Evolutionary conservation across 129 eudicot species (phyloP).

Genomic region (Dittrichia graveolens): DNA sequence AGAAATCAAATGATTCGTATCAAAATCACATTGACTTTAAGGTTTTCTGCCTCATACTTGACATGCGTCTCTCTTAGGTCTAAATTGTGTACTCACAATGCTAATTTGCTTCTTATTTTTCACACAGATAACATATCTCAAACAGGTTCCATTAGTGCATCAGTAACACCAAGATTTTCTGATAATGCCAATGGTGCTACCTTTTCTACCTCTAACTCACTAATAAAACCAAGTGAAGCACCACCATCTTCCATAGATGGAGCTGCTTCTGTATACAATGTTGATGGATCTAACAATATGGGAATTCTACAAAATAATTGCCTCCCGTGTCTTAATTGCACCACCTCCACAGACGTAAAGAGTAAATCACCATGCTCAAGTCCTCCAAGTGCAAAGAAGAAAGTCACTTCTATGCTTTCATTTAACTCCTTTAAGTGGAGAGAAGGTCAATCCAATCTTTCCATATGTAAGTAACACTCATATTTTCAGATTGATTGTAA

Average conservation of each 20-base stretch:
- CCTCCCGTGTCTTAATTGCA: conserved; percentile 79
- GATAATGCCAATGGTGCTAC: conserved; percentile 34
- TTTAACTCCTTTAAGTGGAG: conserved; percentile 84
- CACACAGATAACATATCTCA: conserved; percentile 52
- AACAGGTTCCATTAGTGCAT: conserved; percentile 59
- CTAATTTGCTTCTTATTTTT: background rate
- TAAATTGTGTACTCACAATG: too few relatives aligned
- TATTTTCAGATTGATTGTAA: background rate
- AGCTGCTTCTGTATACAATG: conserved; percentile 22
- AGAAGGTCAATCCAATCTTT: conserved; percentile 62
- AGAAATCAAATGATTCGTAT: too few relatives aligned
- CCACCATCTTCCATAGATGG: conserved; percentile 36
- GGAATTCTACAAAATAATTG: conserved; percentile 60
- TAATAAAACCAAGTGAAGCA: conserved; percentile 34
- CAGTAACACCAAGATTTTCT: conserved; percentile 69
- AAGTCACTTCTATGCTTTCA: conserved; percentile 56
- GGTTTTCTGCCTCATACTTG: too few relatives aligned
- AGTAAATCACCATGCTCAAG: conserved; percentile 55
- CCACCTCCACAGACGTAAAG: conserved; percentile 52
- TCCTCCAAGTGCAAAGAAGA: conserved; percentile 64
- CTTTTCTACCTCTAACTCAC: conserved; percentile 37
- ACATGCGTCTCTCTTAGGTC: too few relatives aligned
- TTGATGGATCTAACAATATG: conserved; percentile 50
- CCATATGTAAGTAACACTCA: conserved; percentile 50
- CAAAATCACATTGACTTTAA: too few relatives aligned